phyloP scores from a whole-genome alignment of 2,329 filamentous ascomycete genomes.

The Neonectria faginata region DNA sequence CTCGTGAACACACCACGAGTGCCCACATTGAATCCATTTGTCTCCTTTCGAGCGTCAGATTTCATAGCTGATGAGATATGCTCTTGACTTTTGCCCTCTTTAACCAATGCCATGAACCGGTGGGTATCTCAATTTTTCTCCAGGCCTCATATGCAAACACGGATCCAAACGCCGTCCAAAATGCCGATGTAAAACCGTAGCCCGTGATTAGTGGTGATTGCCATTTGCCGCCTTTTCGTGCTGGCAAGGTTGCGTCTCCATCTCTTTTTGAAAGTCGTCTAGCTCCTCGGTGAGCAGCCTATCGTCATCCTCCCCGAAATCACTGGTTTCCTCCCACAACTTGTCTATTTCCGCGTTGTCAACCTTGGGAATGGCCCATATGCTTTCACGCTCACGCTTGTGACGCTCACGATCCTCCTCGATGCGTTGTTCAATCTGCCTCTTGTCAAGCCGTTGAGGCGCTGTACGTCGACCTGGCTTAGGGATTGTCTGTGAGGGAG shows the following conservation, averaged over 20 bases:
- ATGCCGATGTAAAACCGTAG: slow-evolving; percentile 19
- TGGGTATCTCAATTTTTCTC: slow-evolving; percentile 49
- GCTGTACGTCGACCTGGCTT: slow-evolving; percentile 49
- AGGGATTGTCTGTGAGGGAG: slow-evolving; percentile 56
- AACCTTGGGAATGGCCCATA: slow-evolving; percentile 82
- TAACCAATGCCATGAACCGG: slow-evolving; percentile 30
- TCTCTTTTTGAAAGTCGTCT: slow-evolving; percentile 59
- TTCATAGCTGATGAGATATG: slow-evolving; percentile 11
- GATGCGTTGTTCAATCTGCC: slow-evolving; percentile 93
- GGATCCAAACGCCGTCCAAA: slow-evolving; percentile 48
- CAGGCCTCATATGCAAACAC: slow-evolving; percentile 26
- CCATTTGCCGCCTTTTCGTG: slow-evolving; percentile 53
- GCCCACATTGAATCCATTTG: too few species aligned
- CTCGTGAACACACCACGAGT: too few species aligned
- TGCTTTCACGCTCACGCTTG: slow-evolving; percentile 89
- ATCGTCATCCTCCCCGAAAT: slow-evolving; percentile 88
- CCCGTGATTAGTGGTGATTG: slow-evolving; percentile 39
- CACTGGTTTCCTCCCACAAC: slow-evolving; percentile 88
- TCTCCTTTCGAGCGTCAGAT: slow-evolving; percentile 7
- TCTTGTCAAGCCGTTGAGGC: slow-evolving; percentile 74
- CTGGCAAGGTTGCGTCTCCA: slow-evolving; percentile 54
- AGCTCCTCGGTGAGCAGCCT: slow-evolving; percentile 80
- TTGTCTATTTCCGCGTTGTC: slow-evolving; percentile 79
- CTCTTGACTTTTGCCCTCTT: slow-evolving; percentile 12
- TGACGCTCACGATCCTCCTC: slow-evolving; percentile 97